Evolutionary conservation across 768 basidiomycete species (phyloP).

Genomic region (Symmetrospora coprosmae): DNA sequence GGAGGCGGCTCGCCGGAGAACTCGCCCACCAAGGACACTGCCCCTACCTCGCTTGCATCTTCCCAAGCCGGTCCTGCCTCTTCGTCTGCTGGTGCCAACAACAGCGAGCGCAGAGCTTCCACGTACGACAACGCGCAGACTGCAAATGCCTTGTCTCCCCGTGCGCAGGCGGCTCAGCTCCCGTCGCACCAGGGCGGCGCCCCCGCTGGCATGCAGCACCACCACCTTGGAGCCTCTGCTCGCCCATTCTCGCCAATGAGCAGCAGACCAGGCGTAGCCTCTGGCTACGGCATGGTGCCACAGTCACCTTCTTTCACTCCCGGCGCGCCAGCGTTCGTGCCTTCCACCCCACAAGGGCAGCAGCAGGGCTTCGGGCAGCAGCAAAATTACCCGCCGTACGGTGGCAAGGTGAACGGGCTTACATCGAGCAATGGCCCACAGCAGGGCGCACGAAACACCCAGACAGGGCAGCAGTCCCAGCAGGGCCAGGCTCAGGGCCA

Average conservation of each 20-base stretch:
- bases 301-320: too few species aligned
- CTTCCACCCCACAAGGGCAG: too few species aligned
- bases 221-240: not conserved
- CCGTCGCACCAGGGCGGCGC: not conserved
- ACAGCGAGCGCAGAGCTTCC: not conserved
- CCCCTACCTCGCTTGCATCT: not conserved
- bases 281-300: too few species aligned
- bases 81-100: not conserved
- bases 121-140: conserved; percentile 13
- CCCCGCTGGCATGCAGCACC: not conserved
- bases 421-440: too few species aligned
- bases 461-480: too few species aligned
- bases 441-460: too few species aligned
- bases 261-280: too few species aligned
- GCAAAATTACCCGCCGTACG: not conserved
- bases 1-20: conserved; percentile 10
- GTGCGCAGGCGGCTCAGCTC: not conserved
- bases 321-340: too few species aligned
- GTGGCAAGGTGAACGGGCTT: too few species aligned
- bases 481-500: too few species aligned
- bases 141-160: conserved; percentile 10
- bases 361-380: not conserved
- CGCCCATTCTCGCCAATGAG: conserved; percentile 1
- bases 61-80: not conserved
- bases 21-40: not conserved